Conservation (phyloP, 306 rosid species). For the Vigna reflexopilosa region DNA sequence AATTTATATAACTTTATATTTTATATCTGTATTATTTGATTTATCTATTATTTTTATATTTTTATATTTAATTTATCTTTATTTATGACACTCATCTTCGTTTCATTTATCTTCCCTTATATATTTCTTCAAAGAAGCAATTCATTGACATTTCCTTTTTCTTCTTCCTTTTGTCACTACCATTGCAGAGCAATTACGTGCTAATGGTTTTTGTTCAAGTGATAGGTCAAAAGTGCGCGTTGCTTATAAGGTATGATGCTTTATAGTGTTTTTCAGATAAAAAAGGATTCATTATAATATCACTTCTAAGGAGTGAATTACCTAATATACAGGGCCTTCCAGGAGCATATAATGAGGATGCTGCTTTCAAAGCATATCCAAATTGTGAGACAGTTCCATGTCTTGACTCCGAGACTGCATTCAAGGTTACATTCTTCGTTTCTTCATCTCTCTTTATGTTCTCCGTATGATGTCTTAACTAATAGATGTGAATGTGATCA, state of each 20-base stretch:
- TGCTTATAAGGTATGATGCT: slow-evolving; percentile 72
- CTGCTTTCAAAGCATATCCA: slow-evolving; percentile 77
- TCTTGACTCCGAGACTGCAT: slow-evolving; percentile 65
- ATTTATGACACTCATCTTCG: too few relatives aligned
- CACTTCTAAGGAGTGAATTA: slow-evolving; percentile 37
- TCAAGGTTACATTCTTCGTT: slow-evolving; percentile 57
- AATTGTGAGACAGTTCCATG: slow-evolving; percentile 80
- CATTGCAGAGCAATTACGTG: slow-evolving; percentile 67
- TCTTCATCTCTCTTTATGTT: background rate
- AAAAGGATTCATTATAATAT: slow-evolving; percentile 29
- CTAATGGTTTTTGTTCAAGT: slow-evolving; percentile 42
- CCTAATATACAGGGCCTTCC: slow-evolving; percentile 61
- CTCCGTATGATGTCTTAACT: background rate
- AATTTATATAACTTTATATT: too few relatives aligned
- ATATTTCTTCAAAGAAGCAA: background rate
- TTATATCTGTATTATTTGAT: too few relatives aligned
- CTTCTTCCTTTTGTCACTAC: slow-evolving; percentile 30
- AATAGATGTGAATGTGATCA: slow-evolving; percentile 24
- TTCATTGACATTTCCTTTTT: background rate
- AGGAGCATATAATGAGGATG: slow-evolving; percentile 77
- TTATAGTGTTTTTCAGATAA: slow-evolving; percentile 19
- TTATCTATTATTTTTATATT: too few relatives aligned
- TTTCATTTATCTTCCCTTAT: too few relatives aligned
- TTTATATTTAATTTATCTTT: too few relatives aligned
- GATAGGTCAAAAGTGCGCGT: slow-evolving; percentile 69